Evolutionary conservation across 2,329 filamentous ascomycete species (phyloP), one percentile per base, ranked within the genome.

Genomic region (Talaromyces sp.): DNA sequence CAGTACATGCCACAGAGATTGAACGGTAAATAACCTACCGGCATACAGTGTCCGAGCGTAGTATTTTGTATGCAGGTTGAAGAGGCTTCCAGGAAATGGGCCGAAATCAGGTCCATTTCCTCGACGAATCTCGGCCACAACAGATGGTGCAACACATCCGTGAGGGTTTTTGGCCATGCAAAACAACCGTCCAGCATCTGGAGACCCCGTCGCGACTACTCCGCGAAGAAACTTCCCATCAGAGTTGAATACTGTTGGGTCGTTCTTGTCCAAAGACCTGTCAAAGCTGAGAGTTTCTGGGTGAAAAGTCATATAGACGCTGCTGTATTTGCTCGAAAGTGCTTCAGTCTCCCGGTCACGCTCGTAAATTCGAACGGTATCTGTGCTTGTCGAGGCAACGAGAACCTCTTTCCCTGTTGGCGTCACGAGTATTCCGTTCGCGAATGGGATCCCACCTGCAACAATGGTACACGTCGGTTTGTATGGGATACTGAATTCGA

Each of bases 201-300:
- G 67, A 62, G 63, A 66, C 2, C 67, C 68, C 8, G 56, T 61
- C 41, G 62, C 66, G 47, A 65, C 64, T 25, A 68, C 62, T 43
- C 68, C 68, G 8, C 68, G 65, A 37, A 69, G 63, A 22, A 69
- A 68, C 15, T 63, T 67, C 0, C 66, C 67, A 33, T 66, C 47
- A 17, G 57, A n/a, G 50, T 69, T 61, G 50, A 68, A 69, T 13
- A 66, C 67, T 13, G 61, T 67, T 19, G 61, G 65, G 17, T 69
- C 68, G 19, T 61, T 60, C 8, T 63, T 31, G 35, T 62, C 61
- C 15, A 69, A 54, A 17, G 68, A 68, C 15, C 39, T 54, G 50
- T 69, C 66, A 39, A 69, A 69, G 45, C 63, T 66, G 45, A 69
- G 49, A 17, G 64, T 68, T 54, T 68, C 65, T 0, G 68, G 67